These are phyloP conservation scores for Cupressus sempervirens DNA, from an alignment of 75 land plant species.

Conservation along the genomic window DNA sequence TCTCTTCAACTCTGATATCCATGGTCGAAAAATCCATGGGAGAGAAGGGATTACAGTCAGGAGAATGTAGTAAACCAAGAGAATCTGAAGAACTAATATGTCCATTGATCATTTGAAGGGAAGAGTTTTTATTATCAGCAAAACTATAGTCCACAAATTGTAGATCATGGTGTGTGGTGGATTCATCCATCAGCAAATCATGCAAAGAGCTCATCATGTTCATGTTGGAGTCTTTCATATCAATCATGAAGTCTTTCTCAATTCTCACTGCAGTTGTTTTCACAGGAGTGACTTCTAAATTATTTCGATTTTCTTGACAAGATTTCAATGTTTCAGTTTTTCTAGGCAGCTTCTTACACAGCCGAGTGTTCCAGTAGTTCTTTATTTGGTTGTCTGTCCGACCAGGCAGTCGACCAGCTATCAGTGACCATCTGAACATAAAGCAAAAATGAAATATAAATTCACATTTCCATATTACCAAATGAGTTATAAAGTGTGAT, in stretches of 20 bases:
- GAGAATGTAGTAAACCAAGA: neutral
- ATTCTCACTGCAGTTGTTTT: neutral
- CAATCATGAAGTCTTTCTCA: neutral
- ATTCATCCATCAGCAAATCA: neutral
- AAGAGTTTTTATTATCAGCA: too few species aligned
- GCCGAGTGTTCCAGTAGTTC: neutral
- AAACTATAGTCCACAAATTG: too few species aligned
- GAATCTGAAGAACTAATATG: neutral
- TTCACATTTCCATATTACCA: too few species aligned
- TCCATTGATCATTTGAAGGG: too few species aligned
- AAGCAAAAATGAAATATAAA: too few species aligned
- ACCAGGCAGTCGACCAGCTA: neutral
- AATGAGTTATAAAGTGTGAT: too few species aligned
- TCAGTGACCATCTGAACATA: neutral
- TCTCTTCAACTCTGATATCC: too few species aligned
- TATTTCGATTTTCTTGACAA: neutral
- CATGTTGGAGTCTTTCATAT: neutral
- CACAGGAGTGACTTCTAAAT: neutral
- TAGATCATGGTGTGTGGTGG: neutral
- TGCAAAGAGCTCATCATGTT: too few species aligned
- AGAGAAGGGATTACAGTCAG: neutral
- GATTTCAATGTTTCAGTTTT: neutral
- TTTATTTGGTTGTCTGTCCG: slow-evolving; percentile 12
- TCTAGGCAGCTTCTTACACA: neutral
- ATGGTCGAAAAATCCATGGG: neutral